These are phyloP conservation scores for Kazachstania taianensis DNA, from an alignment of 805 yeast species.

Conservation along the genomic window DNA sequence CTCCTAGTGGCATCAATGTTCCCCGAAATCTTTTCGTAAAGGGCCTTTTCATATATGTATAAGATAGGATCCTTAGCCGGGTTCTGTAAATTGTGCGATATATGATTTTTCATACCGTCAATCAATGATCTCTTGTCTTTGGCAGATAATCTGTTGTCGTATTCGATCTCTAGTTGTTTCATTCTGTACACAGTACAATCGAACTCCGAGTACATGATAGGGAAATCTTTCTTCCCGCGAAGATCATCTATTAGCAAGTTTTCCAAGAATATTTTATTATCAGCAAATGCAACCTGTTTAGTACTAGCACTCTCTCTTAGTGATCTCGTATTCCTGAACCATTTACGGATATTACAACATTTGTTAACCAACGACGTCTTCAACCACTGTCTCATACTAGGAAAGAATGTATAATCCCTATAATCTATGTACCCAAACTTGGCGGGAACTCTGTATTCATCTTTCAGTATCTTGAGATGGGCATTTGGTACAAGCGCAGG, in stretches of 20 bases:
- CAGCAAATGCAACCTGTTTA: slow-evolving; percentile 11
- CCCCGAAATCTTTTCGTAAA: slow-evolving; percentile 10
- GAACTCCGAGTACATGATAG: slow-evolving; percentile 11
- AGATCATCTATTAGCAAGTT: slow-evolving; percentile 14
- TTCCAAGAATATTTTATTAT: slow-evolving; percentile 12
- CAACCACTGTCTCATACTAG: slow-evolving; percentile 50
- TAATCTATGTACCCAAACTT: slow-evolving; percentile 27
- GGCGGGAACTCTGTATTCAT: slow-evolving; percentile 40
- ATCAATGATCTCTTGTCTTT: no score
- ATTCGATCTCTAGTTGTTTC: slow-evolving; percentile 21
- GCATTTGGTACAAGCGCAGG: slow-evolving; percentile 47
- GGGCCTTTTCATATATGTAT: no score
- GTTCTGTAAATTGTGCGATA: no score
- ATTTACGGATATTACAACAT: slow-evolving; percentile 11
- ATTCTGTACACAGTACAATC: slow-evolving; percentile 17
- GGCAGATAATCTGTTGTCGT: no score
- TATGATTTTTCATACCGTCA: no score
- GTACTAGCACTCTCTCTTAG: slow-evolving; percentile 9
- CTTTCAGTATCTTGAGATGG: slow-evolving; percentile 31
- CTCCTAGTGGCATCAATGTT: slow-evolving; percentile 4
- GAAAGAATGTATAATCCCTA: slow-evolving; percentile 37
- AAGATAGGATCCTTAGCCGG: no score
- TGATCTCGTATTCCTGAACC: slow-evolving; percentile 7
- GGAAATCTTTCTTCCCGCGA: slow-evolving; percentile 9
- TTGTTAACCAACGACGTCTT: slow-evolving; percentile 11